These are phyloP conservation scores for Theobroma grandiflorum DNA, from an alignment of 441 rosid genomes.

Conservation along the genomic window DNA sequence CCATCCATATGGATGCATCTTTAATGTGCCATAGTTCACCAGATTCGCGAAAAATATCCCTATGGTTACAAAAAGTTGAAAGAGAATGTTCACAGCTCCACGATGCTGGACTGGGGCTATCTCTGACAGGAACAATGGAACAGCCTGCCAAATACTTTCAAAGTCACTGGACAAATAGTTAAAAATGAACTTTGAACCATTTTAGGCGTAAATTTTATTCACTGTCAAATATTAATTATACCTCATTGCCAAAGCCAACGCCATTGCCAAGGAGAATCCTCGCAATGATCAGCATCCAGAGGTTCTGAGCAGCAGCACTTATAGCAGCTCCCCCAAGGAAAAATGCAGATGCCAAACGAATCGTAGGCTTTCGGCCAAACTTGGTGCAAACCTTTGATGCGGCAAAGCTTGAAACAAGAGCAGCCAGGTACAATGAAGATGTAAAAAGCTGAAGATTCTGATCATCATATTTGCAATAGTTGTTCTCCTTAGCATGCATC, in stretches of 20 bases:
- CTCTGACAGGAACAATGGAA: slow-evolving; percentile 61
- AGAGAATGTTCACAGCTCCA: slow-evolving; percentile 57
- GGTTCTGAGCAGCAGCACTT: slow-evolving; percentile 44
- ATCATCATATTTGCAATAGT: slow-evolving; percentile 75
- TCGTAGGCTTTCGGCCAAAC: slow-evolving; percentile 66
- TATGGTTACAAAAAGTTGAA: slow-evolving; percentile 53
- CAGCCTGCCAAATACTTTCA: slow-evolving; percentile 35
- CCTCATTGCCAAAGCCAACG: slow-evolving; percentile 83
- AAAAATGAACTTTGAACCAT: neutral
- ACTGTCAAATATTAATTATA: neutral
- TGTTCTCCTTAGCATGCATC: slow-evolving; percentile 52
- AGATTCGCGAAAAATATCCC: slow-evolving; percentile 55
- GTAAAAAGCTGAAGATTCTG: slow-evolving; percentile 70
- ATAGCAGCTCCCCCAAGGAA: slow-evolving; percentile 57
- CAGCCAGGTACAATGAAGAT: slow-evolving; percentile 70
- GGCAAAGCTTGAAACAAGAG: slow-evolving; percentile 55
- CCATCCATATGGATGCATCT: slow-evolving; percentile 50
- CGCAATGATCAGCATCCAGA: slow-evolving; percentile 61
- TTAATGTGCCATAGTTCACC: slow-evolving; percentile 46
- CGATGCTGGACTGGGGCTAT: slow-evolving; percentile 51
- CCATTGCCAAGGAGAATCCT: slow-evolving; percentile 67
- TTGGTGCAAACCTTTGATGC: slow-evolving; percentile 56
- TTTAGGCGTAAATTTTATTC: neutral
- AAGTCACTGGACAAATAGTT: neutral
- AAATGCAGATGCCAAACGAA: slow-evolving; percentile 57